Evolutionary conservation across 805 yeast genomes (phyloP).

Genomic region (Suhomyces kilbournensis): DNA sequence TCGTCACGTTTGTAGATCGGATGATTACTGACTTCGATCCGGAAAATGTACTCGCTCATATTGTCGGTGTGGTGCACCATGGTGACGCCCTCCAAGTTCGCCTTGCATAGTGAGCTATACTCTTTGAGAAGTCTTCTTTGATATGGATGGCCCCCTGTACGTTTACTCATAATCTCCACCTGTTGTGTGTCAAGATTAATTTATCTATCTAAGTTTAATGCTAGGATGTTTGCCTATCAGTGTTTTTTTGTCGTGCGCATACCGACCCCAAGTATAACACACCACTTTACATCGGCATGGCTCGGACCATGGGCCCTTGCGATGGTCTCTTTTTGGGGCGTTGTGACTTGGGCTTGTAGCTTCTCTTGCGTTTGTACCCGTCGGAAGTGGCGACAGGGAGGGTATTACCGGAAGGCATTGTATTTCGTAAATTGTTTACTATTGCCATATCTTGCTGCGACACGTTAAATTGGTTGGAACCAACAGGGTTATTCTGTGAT

Average conservation of each 20-base stretch:
- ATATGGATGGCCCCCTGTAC: conserved; percentile 21
- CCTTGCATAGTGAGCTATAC: conserved; percentile 13
- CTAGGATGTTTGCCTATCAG: not conserved
- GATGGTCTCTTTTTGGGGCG: not conserved
- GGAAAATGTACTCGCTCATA: conserved; percentile 20
- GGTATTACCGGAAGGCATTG: conserved; percentile 1
- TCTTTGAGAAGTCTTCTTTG: conserved; percentile 29
- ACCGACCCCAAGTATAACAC: not conserved
- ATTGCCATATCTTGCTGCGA: conserved; percentile 10
- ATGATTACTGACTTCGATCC: conserved; percentile 13
- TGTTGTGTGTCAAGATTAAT: not conserved
- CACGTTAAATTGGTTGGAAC: not conserved
- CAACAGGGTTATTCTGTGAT: not conserved
- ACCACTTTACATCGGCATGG: conserved; percentile 4
- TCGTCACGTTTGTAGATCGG: conserved; percentile 14
- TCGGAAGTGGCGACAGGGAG: not conserved
- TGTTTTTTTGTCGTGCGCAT: not conserved
- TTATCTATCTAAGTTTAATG: not conserved
- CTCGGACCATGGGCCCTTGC: not conserved
- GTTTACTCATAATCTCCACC: not conserved
- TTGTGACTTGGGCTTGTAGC: conserved; percentile 4
- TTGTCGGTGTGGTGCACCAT: conserved; percentile 17
- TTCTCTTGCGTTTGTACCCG: not conserved
- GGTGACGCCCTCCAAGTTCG: conserved; percentile 22
- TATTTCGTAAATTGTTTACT: conserved; percentile 7